Conservation (phyloP, 768 basidiomycete genomes). For the Trametes elegans region DNA sequence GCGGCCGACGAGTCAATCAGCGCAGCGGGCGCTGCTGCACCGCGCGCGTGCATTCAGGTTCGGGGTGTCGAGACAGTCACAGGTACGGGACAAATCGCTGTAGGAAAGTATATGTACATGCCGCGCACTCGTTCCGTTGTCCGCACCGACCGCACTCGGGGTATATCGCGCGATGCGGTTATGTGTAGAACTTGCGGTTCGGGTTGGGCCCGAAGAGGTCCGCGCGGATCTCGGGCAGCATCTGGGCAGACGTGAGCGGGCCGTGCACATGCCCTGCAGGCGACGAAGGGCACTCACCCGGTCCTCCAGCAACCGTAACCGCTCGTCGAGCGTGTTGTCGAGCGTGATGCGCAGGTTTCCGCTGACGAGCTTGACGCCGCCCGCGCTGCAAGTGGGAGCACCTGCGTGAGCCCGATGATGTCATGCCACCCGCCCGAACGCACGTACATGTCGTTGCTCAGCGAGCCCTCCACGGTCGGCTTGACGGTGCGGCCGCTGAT, state of each 20-base stretch:
- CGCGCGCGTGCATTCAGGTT: too few species aligned
- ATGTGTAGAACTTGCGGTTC: constrained; percentile 91
- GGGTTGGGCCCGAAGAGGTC: constrained; percentile 88
- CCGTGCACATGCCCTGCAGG: too few species aligned
- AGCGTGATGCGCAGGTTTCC: constrained; percentile 79
- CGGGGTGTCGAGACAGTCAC: too few species aligned
- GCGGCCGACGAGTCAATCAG: too few species aligned
- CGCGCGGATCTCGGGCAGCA: constrained; percentile 91
- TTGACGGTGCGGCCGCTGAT: constrained; percentile 69
- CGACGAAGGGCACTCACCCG: constrained; percentile 48
- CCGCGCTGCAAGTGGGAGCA: constrained; percentile 61
- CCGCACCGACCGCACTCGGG: constrained; percentile 7
- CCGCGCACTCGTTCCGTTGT: constrained; percentile 12
- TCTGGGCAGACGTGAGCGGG: constrained; percentile 45
- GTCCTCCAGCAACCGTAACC: constrained; percentile 85
- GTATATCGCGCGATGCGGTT: constrained; percentile 15
- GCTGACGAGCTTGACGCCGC: constrained; percentile 77
- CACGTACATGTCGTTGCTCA: constrained; percentile 69
- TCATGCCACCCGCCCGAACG: not conserved
- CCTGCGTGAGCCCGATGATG: not conserved
- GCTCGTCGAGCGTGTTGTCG: constrained; percentile 93
- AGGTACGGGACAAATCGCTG: too few species aligned
- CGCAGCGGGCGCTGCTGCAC: too few species aligned
- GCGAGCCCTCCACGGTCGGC: constrained; percentile 55
- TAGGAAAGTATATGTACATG: constrained; percentile 9